Base-by-base conservation (phyloP, 257 asterid genomes). In the Nicotiana paniculata region DNA sequence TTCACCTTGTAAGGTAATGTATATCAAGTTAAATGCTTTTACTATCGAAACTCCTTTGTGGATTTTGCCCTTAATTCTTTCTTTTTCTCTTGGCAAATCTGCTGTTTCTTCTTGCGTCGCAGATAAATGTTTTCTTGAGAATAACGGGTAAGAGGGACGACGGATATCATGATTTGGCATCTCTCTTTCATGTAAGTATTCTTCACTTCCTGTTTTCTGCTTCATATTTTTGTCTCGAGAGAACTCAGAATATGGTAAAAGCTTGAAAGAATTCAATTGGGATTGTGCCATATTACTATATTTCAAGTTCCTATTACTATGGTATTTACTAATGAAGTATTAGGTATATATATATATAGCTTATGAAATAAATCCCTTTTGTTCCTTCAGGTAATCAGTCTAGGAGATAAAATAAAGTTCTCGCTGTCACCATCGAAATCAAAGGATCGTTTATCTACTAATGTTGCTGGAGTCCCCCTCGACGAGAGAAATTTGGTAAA, bases 1-100 rank as follows among this genome's bases (percentile, higher is more conserved):
- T 86, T 95, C 97, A 2, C 99, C 99, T 92, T 93, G 99, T 86
- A 95, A 95, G 96, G 97, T 95, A 84, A 85, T 43, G 90, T 83
- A n/a, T 84, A 84, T 77, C 30, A 66, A 68, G 12, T 63, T 77
- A 15, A 18, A 51, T 64, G 80, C 28, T 70, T 63, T 33, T 3
- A 66, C 13, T 48, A 46, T 48, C 43, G 15, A 26, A 46, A 32
- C 35, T 4, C 43, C 9, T 74, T 15, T 48, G 79, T 74, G 46
- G 16, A 74, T 46, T 72, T 24, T 46, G 13, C 24, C 26, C 4
- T 74, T 48, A 24, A 21, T 6, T 26, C 4, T 61, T 33, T 77
- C 33, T 63, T 77, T 21, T 80, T 59, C 46, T 9, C 61, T 68
- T 59, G 48, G 26, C 43, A 33, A 77, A 57, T 70, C 26, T 83